Evolutionary conservation across 352 stramenopile genomes (phyloP).

Genomic region (Bremia lactucae): DNA sequence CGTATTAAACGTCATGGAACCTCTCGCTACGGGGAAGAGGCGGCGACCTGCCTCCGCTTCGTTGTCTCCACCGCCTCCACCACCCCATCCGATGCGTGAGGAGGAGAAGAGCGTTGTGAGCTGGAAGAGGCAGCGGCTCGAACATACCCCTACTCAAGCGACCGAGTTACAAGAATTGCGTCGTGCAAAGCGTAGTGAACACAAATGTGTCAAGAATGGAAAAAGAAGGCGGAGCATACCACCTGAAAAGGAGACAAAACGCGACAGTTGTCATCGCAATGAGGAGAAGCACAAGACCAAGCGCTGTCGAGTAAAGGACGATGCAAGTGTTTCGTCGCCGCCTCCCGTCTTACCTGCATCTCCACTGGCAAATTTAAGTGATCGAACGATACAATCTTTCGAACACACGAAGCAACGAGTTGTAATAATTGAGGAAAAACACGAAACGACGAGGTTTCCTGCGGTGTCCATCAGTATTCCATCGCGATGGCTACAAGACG

Average conservation of each 20-base stretch:
- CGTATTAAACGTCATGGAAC: slow-evolving; percentile 14
- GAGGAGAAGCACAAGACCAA: slow-evolving; percentile 14
- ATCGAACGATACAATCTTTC: slow-evolving; percentile 6
- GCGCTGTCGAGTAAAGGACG: slow-evolving; percentile 5
- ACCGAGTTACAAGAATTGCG: slow-evolving; percentile 3
- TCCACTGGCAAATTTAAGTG: slow-evolving; percentile 16
- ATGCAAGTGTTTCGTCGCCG: slow-evolving; percentile 8
- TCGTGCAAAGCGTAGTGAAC: slow-evolving; percentile 6
- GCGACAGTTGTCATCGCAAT: slow-evolving; percentile 7
- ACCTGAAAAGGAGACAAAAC: slow-evolving; percentile 8
- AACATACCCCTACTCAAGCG: not conserved
- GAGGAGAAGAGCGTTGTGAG: slow-evolving; percentile 1
- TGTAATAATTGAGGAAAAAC: not conserved
- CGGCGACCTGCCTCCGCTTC: slow-evolving; percentile 8
- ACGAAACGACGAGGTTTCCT: slow-evolving; percentile 18
- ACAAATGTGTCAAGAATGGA: slow-evolving; percentile 1
- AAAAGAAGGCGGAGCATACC: slow-evolving; percentile 14
- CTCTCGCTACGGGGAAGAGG: slow-evolving; percentile 14
- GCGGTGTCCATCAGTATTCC: slow-evolving; percentile 18
- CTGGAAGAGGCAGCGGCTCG: slow-evolving; percentile 15
- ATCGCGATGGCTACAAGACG: slow-evolving; percentile 2
- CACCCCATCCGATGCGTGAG: slow-evolving; percentile 6
- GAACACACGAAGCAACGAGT: not conserved
- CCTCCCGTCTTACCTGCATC: slow-evolving; percentile 12
- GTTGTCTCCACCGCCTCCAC: slow-evolving; percentile 9